phyloP scores from a whole-genome alignment of 208 protist species.

The Leishmania amazonensis region DNA sequence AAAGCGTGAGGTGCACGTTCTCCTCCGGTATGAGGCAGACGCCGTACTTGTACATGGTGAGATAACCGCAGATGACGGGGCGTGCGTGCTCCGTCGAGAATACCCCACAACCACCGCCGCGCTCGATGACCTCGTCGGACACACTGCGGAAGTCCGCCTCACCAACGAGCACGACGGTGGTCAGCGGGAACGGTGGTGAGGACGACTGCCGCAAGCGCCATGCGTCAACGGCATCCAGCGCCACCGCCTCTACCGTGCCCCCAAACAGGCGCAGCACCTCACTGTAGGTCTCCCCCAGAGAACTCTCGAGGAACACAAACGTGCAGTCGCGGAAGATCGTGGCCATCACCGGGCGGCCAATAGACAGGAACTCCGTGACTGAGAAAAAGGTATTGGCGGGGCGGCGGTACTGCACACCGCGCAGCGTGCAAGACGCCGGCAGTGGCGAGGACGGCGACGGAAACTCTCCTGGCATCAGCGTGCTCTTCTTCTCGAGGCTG shows the following conservation, averaged over 20 bases:
- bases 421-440: slow-evolving; percentile 42
- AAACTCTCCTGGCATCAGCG: slow-evolving; percentile 43
- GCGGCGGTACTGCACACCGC: slow-evolving; percentile 51
- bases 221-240: slow-evolving; percentile 13
- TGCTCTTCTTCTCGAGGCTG: slow-evolving; percentile 33
- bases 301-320: slow-evolving; percentile 45
- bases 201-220: slow-evolving; percentile 19
- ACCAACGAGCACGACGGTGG: slow-evolving; percentile 31
- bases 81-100: slow-evolving; percentile 8
- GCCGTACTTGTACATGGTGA: slow-evolving; percentile 44
- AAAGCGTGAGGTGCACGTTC: slow-evolving; percentile 63
- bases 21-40: slow-evolving; percentile 63
- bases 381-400: slow-evolving; percentile 61
- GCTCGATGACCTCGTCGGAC: slow-evolving; percentile 38
- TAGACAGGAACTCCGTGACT: slow-evolving; percentile 56
- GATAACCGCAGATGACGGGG: slow-evolving; percentile 26
- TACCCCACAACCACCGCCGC: slow-evolving; percentile 13
- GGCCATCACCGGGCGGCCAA: slow-evolving; percentile 30
- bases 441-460: slow-evolving; percentile 39
- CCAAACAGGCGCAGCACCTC: slow-evolving; percentile 41
- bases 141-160: slow-evolving; percentile 36
- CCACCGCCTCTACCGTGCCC: slow-evolving; percentile 31
- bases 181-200: slow-evolving; percentile 12
- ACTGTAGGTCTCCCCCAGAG: slow-evolving; percentile 29
- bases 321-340: slow-evolving; percentile 43